Conservation (phyloP, 768 basidiomycete genomes). For the Filobasidium floriforme region DNA sequence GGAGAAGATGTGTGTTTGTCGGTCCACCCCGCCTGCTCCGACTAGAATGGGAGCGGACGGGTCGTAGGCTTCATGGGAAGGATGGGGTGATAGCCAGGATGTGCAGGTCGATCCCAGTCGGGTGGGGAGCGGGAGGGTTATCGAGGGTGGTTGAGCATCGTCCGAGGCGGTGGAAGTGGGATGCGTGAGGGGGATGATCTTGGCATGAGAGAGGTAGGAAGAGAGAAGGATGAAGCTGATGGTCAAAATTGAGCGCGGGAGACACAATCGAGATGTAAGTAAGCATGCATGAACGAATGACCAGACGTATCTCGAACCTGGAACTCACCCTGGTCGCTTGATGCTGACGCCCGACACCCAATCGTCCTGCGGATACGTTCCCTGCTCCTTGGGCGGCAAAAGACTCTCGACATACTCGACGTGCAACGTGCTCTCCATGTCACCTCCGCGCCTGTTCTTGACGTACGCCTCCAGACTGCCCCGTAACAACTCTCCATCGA, state of each 20-base stretch:
- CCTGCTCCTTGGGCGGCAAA: constrained; percentile 73
- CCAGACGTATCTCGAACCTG: neutral
- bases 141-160: constrained; percentile 25
- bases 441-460: constrained; percentile 35
- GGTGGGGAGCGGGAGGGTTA: constrained; percentile 39
- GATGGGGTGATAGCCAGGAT: constrained; percentile 37
- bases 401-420: constrained; percentile 87
- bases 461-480: constrained; percentile 67
- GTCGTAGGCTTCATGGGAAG: neutral
- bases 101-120: constrained; percentile 41
- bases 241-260: neutral
- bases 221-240: constrained; percentile 40
- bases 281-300: neutral
- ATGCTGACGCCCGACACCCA: constrained; percentile 67
- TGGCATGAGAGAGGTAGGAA: constrained; percentile 41
- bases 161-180: constrained; percentile 21
- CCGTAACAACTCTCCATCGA: constrained; percentile 71
- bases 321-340: constrained; percentile 38
- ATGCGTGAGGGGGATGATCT: constrained; percentile 34
- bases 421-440: constrained; percentile 57
- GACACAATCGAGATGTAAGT: too few relatives aligned
- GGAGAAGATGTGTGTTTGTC: constrained; percentile 40
- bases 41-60: constrained; percentile 31
- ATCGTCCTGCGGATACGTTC: constrained; percentile 75
- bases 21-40: constrained; percentile 44